Evolutionary conservation across 176 grass and related monocot species (phyloP), one percentile per base, ranked within the genome.

Genomic region (Triticum timopheevii): DNA sequence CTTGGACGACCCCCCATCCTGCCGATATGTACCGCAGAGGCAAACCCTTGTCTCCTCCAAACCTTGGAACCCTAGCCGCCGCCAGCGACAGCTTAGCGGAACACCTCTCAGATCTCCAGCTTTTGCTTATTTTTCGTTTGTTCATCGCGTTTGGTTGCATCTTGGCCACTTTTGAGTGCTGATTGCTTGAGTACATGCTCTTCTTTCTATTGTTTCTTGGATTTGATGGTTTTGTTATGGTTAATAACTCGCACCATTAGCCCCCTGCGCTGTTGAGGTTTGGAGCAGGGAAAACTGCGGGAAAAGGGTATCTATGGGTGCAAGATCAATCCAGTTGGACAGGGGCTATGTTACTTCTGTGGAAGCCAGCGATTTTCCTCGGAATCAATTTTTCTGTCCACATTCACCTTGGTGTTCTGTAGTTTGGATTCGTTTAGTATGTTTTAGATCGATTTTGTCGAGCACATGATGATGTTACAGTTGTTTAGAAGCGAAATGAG

Each of bases 221-320:
- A 50, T 62, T 70, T 34, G 27, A 42, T 38, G 62, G 27, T 68
- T 61, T 11, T 16, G 17, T 17, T 73, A 62, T 58, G 84, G 44
- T 58, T 73, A 38, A 49, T 78, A 35, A 58, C 59, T 67, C 49
- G 88, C 91, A 90, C 91, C 88, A 67, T 85, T 93, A 93, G 91
- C 91, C 91, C 84, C 91, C 80, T 93, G 88, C 77, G 34, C 72
- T 67, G 42, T 90, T 83, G 39, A 84, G 63, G 1, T 78, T 72
- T 13, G 80, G 59, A 52, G 35, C 50, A 88, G 87, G 87, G 91
- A 88, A 92, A 85, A 87, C 47, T 84, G 39, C 81, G 91, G 80
- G 85, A 73, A 73, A 84, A 90, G 31, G 91, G 88, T 90, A 20
- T 75, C 0, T 49, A 71, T 84, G 47, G 87, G 91, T 93, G 91